Evolutionary conservation across 2,329 filamentous ascomycete species (phyloP).

Genomic region (Cadophora sp.): DNA sequence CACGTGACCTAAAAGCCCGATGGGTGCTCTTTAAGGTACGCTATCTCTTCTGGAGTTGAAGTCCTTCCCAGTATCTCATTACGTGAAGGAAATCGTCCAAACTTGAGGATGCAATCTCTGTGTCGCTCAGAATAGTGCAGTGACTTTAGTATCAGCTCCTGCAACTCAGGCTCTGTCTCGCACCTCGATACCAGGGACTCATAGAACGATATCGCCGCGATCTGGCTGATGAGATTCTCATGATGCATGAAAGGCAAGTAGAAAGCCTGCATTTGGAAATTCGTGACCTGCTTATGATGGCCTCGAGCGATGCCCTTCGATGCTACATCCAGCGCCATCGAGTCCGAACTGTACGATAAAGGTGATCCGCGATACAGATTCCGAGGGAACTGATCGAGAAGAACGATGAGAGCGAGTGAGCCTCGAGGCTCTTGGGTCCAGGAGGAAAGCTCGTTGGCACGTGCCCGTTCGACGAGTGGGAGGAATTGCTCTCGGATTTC

Average conservation of each 20-base stretch:
- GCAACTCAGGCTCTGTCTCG: conserved; percentile 25
- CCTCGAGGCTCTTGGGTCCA: conserved; percentile 36
- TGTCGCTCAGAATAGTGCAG: conserved; percentile 23
- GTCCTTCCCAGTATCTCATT: conserved; percentile 28
- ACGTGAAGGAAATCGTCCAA: conserved; percentile 37
- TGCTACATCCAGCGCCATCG: conserved; percentile 40
- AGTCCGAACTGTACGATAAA: conserved; percentile 44
- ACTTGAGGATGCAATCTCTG: conserved; percentile 31
- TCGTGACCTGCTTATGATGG: conserved; percentile 37
- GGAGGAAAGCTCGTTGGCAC: conserved; percentile 25
- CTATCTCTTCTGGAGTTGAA: conserved; percentile 32
- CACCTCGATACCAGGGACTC: conserved; percentile 35
- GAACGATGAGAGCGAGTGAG: conserved; percentile 46
- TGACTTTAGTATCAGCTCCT: conserved; percentile 18
- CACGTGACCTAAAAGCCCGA: conserved; percentile 23
- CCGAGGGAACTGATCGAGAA: conserved; percentile 48
- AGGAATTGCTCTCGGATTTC: conserved; percentile 32
- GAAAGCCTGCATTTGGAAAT: conserved; percentile 40
- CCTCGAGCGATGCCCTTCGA: conserved; percentile 40
- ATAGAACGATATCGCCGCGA: conserved; percentile 37
- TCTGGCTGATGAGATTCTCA: conserved; percentile 45
- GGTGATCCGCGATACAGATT: conserved; percentile 46
- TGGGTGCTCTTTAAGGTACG: conserved; percentile 26
- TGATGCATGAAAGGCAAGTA: conserved; percentile 48
- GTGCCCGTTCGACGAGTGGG: conserved; percentile 25